Base-by-base conservation (phyloP, 2,329 filamentous ascomycete genomes). In the Zasmidium cellare region DNA sequence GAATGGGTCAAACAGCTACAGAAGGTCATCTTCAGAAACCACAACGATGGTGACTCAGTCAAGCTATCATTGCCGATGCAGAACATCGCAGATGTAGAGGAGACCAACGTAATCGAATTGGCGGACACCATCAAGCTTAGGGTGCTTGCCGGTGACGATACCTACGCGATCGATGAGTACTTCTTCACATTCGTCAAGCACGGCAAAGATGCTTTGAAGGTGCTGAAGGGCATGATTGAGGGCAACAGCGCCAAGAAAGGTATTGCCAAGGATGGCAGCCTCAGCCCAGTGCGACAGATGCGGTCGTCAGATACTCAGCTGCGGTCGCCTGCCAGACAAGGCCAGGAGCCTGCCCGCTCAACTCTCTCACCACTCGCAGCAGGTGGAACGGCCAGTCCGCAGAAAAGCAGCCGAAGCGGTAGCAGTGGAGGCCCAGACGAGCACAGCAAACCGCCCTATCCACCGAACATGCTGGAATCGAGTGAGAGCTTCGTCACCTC, bases 1-100 rank as follows among this genome's bases (percentile, higher is more conserved):
- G 94, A 97, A 78, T 99, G 94, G 94, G 92, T 97, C 47, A 94
- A 94, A 75, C 87, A 90, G 53, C 79, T 99, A 23, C 93, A 97
- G 71, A 90, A 94, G 59, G 92, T 96, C 66, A 97, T 97, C 57
- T 97, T 97, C 71, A 84, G 92, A 51, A 93, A 92, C 11, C 92
- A 96, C 75, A 97, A 97, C 69, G 93, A 97, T 62, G 93, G 94
- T 9, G 92, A 97, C 71, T 96, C 92, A 70, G 91, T 99, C 73
- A 97, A 97, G 78, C 96, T 97, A 55, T 94, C 90, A 1, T 77
- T 97, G 24, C 93, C 92, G 0, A 89, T 96, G 52, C 84, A 87
- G 58, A 96, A 96, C 65, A 84, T 97, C 19, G 87, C 97, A 57
- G 93, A 97, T 66, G 87, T 97, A 47, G 94, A 97, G 72, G 90